Percentiles rank a stretch among this genome's conserved stretches.
Evolutionary conservation across 2,329 filamentous ascomycete genomes (phyloP).

Genomic region (Myriangium duriaei): DNA sequence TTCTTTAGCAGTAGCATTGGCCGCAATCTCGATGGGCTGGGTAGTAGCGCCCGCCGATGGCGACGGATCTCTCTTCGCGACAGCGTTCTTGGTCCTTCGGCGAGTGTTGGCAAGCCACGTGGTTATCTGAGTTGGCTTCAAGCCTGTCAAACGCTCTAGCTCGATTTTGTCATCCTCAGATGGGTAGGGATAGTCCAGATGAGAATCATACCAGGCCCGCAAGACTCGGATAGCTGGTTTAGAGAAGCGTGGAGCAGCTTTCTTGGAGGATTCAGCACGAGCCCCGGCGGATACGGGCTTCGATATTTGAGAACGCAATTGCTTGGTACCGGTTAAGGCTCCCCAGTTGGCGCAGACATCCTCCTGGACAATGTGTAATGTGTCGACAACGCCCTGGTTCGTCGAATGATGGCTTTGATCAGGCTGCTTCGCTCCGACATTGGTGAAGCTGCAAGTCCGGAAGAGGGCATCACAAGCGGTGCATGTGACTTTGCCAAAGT

Average conservation of each 20-base stretch:
- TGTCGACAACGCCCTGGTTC: constrained; percentile 30
- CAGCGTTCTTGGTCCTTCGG: constrained; percentile 57
- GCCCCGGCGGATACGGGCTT: constrained; percentile 3
- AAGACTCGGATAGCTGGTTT: constrained; percentile 66
- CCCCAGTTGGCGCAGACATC: constrained; percentile 24
- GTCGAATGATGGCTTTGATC: constrained; percentile 16
- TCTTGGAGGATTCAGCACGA: constrained; percentile 24
- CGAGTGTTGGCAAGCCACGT: constrained; percentile 91
- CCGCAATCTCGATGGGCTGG: constrained; percentile 57
- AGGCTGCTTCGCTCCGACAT: constrained; percentile 18
- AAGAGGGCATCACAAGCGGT: constrained; percentile 37
- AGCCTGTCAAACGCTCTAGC: constrained; percentile 63
- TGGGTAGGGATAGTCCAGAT: constrained; percentile 74
- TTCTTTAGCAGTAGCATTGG: constrained; percentile 26
- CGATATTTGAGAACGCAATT: constrained; percentile 16
- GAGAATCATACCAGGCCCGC: constrained; percentile 72
- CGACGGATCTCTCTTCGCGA: constrained; percentile 11
- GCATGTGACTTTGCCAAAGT: constrained; percentile 27
- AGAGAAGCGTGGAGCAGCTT: constrained; percentile 65
- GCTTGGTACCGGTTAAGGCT: constrained; percentile 25
- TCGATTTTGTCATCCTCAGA: constrained; percentile 76
- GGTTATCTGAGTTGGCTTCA: constrained; percentile 72
- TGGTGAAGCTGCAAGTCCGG: constrained; percentile 35
- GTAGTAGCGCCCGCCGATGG: constrained; percentile 52
- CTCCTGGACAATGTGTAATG: constrained; percentile 35